Evolutionary conservation across 2,329 filamentous ascomycete species (phyloP), one percentile per base, ranked within the genome.

Genomic region (Acarospora socialis): DNA sequence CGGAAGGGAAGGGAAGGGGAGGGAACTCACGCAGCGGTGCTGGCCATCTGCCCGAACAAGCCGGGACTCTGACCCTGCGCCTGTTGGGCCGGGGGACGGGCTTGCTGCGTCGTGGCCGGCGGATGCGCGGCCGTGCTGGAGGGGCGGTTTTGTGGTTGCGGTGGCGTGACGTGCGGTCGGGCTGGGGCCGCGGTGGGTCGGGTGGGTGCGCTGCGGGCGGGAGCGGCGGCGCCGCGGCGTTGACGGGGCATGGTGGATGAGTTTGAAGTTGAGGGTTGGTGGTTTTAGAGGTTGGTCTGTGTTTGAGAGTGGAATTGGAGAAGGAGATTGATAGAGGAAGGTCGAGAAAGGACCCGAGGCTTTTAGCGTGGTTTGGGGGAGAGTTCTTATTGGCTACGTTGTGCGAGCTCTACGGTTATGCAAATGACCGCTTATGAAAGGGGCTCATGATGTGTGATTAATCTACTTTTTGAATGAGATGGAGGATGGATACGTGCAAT

Each of bases 11-110:
- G 36, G 22, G 20, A 21, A 16, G 24, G 21, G 21, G 28, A 17
- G 24, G 32, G 13, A 8, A 76, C 84, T 65, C 77, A 95, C 87
- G 90, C 90, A 57, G 90, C 90, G 36, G 90, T 98, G 54, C 77
- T 84, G 45, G 90, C 90, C 81, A 98, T 94, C 68, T 95, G 83
- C 37, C 83, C 87, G 47, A 98, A 83, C 7, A 98, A 68, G 42
- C 90, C 87, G 4, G 83, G 77, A 17, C 84, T 81, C 44, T 77
- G 68, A 33, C 64, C 60, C 29, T 37, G 32, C 45, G 43, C 37
- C 44, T 59, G 62, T 39, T 60, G 57, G 30, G 55, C 51, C 36
- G 57, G 55, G 33, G 65, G 56, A 34, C 71, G 69, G 34, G 64
- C 56, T 29, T 66, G 59, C 39, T 66, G 56, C 33, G 59, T 56